Conservation (phyloP, 2,329 filamentous ascomycete genomes). For the Balansia obtecta region DNA sequence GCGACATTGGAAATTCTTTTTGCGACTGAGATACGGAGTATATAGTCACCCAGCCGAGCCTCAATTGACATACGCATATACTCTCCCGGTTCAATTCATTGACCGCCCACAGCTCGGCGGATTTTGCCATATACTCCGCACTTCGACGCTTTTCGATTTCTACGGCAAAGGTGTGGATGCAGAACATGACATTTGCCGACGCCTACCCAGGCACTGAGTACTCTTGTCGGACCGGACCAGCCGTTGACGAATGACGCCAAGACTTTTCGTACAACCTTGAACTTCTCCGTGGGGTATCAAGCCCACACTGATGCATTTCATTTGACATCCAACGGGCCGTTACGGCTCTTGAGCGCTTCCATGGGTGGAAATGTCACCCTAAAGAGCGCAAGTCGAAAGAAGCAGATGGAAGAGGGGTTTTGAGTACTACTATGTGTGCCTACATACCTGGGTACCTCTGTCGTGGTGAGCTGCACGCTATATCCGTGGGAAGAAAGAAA, state of each 20-base stretch:
- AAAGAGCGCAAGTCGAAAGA: not conserved
- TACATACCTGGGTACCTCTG: too few relatives aligned
- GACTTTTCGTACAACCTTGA: not conserved
- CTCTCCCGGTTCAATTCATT: too few relatives aligned
- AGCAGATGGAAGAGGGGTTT: not conserved
- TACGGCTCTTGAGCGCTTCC: not conserved
- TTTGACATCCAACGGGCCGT: not conserved
- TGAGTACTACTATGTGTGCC: not conserved
- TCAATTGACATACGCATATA: too few relatives aligned
- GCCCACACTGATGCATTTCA: not conserved
- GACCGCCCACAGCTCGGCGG: too few relatives aligned
- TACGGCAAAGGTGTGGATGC: not conserved
- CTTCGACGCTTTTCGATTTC: not conserved
- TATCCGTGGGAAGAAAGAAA: too few relatives aligned
- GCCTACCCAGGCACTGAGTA: too few relatives aligned
- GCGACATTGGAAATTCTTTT: too few relatives aligned
- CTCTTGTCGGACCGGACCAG: slow-evolving; percentile 7
- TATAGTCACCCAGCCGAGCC: too few relatives aligned
- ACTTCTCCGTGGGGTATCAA: slow-evolving; percentile 1
- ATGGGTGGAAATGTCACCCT: not conserved
- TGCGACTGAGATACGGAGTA: too few relatives aligned
- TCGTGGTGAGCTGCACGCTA: too few relatives aligned
- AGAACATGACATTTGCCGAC: not conserved
- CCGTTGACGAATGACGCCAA: slow-evolving; percentile 3
- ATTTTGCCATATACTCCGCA: too few relatives aligned